Evolutionary conservation across 2,329 filamentous ascomycete species (phyloP).

Genomic region (Sarocladium oryzae): DNA sequence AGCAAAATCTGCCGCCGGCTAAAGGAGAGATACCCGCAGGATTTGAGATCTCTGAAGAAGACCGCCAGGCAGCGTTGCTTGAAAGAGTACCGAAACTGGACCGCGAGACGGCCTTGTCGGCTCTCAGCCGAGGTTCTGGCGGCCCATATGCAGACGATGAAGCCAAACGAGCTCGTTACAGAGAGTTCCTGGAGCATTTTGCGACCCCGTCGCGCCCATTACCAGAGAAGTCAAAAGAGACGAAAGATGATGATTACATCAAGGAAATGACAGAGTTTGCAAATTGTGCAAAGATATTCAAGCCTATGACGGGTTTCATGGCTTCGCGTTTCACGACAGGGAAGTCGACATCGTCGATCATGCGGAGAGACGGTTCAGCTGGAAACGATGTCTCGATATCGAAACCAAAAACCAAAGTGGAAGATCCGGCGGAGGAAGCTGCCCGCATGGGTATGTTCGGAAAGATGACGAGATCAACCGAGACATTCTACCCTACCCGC

Average conservation of each 20-base stretch:
- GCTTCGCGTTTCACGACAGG: slow-evolving; percentile 84
- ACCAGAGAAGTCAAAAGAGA: slow-evolving; percentile 38
- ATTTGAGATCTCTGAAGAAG: slow-evolving; percentile 55
- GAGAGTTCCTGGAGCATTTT: slow-evolving; percentile 70
- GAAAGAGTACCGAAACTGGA: slow-evolving; percentile 58
- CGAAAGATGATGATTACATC: slow-evolving; percentile 65
- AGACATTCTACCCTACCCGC: slow-evolving; percentile 72
- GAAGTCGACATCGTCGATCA: slow-evolving; percentile 33
- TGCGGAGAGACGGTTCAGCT: slow-evolving; percentile 13
- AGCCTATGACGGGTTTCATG: slow-evolving; percentile 87
- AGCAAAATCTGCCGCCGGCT: slow-evolving; percentile 68
- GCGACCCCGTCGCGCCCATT: slow-evolving; percentile 42
- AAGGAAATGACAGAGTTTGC: slow-evolving; percentile 74
- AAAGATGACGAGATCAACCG: slow-evolving; percentile 66
- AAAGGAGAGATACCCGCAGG: slow-evolving; percentile 66
- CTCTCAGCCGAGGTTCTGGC: slow-evolving; percentile 58
- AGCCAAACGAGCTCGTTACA: slow-evolving; percentile 72
- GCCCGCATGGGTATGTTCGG: slow-evolving; percentile 92
- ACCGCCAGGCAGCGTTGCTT: slow-evolving; percentile 52
- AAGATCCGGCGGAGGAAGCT: slow-evolving; percentile 75
- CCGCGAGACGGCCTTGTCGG: slow-evolving; percentile 60
- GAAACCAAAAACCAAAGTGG: slow-evolving; percentile 25
- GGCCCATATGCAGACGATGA: slow-evolving; percentile 80
- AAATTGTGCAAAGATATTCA: slow-evolving; percentile 66
- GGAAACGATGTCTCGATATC: slow-evolving; percentile 20